Base-by-base conservation (phyloP, 257 asterid species). In the Cynanchum wilfordii region DNA sequence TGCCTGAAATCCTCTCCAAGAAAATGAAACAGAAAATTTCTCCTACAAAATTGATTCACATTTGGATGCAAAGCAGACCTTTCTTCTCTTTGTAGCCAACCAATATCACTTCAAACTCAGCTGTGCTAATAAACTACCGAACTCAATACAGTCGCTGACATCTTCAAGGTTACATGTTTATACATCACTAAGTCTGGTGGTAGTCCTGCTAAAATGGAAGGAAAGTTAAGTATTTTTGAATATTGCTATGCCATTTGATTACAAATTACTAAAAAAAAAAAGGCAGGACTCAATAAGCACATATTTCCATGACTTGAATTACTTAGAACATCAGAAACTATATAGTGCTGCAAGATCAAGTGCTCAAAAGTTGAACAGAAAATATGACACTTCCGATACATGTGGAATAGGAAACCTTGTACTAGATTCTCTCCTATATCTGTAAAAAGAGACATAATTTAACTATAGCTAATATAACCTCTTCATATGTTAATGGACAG, bases 121-220 rank as follows among this genome's bases (percentile, higher is more conserved):
- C 66, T 20, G 71, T 47, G 70, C 75, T 22, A 69, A 72, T 57
- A 64, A 71, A 73, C 47, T 52, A 71, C 73, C 84, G 59, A 62
- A 42, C 22, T 38, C 54, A 73, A 71, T 64, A 62, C 70, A 63
- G 69, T 80, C 68, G 68, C 73, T 59, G 56, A 57, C 69, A 66
- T 50, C 72, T 73, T 54, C 78, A 81, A 66, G 80, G 42, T 44
- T 58, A 68, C 65, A 78, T 20, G 38, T 70, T 73, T 29, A 71
- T 33, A 70, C 76, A 82, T 89, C 82, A 86, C 55, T 78, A 78
- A 68, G 77, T 80, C 64, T 70, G 87, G 68, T 84, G 87, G 75
- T 84, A 76, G 66, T 80, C 92, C 96, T 90, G 86, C 54, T 51
- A 72, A 71, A 45, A 57, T 54, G 17, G 80, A 29, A 73, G 78